A percentile compares a stretch with the other conserved stretches of the same genome.
These are phyloP conservation scores for Sporothrix phasma DNA, from an alignment of 2,329 filamentous ascomycete species.

Conservation along the genomic window DNA sequence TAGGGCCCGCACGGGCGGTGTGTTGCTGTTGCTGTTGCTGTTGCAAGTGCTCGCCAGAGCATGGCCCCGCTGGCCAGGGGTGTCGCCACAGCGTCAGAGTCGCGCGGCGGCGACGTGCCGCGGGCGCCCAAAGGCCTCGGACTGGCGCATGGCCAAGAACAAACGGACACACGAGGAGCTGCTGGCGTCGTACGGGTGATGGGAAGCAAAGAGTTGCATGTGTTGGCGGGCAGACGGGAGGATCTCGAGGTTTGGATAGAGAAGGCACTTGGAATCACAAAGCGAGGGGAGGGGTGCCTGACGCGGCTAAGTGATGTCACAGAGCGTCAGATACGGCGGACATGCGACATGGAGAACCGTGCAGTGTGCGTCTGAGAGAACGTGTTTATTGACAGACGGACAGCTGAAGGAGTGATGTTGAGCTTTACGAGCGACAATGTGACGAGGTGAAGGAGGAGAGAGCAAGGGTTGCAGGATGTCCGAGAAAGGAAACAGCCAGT, in stretches of 20 bases:
- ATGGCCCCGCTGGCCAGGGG: conserved; percentile 16
- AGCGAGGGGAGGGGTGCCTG: not conserved
- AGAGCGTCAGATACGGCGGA: not conserved
- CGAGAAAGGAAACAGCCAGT: not conserved
- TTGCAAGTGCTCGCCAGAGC: not conserved
- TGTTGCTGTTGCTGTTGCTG: not conserved
- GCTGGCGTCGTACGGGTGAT: not conserved
- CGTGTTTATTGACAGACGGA: not conserved
- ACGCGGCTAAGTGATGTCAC: not conserved
- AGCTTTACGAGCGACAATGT: not conserved
- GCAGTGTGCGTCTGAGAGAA: not conserved
- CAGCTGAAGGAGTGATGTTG: not conserved
- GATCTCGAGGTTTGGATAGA: not conserved
- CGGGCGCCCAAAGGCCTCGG: conserved; percentile 32
- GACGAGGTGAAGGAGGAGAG: not conserved
- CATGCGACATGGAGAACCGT: not conserved
- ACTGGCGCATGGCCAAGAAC: conserved; percentile 32
- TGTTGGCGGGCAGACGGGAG: not conserved
- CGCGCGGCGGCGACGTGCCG: conserved; percentile 28
- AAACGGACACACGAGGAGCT: not conserved
- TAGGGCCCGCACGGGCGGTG: not conserved
- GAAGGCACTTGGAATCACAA: not conserved
- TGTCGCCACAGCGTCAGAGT: conserved; percentile 24
- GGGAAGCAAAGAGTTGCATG: not conserved
- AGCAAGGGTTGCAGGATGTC: not conserved